phyloP scores from a whole-genome alignment of 2,329 filamentous ascomycete species.

The Diaporthe helianthi region DNA sequence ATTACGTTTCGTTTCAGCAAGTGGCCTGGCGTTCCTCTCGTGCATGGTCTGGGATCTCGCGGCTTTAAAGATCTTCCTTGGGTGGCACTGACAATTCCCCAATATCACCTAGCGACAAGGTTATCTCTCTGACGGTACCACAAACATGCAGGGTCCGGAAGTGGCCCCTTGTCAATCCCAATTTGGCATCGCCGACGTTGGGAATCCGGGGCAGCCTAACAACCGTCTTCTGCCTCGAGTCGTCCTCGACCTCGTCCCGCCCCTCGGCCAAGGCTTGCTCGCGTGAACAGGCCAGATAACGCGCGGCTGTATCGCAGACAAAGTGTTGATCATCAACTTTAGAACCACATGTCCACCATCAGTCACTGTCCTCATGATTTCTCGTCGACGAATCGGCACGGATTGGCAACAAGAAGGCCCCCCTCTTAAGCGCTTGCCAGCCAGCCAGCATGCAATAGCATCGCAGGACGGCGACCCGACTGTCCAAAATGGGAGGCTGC shows the following conservation, averaged over 20 bases:
- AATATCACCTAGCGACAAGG: slow-evolving; percentile 18
- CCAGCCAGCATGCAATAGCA: slow-evolving; percentile 14
- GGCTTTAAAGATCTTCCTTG: slow-evolving; percentile 22
- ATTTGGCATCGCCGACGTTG: slow-evolving; percentile 15
- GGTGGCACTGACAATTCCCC: slow-evolving; percentile 25
- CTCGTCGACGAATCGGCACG: not conserved
- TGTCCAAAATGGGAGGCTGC: slow-evolving; percentile 4
- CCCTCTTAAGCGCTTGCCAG: slow-evolving; percentile 5
- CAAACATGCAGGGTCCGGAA: slow-evolving; percentile 17
- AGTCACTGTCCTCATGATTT: not conserved
- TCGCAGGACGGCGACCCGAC: slow-evolving; percentile 15
- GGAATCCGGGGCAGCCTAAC: slow-evolving; percentile 20
- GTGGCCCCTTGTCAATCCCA: slow-evolving; percentile 22
- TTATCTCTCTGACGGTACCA: slow-evolving; percentile 8
- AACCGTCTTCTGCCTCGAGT: not conserved
- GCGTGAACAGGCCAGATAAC: not conserved
- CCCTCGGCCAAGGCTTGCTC: not conserved
- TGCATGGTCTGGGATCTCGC: slow-evolving; percentile 21
- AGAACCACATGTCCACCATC: not conserved
- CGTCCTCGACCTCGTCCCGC: not conserved
- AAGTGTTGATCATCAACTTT: slow-evolving; percentile 4
- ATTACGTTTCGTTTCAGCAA: slow-evolving; percentile 25
- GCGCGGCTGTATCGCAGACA: slow-evolving; percentile 5
- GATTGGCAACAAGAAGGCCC: not conserved
- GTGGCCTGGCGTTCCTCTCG: not conserved